phyloP scores from a whole-genome alignment of 441 rosid genomes.

The Erodium moschatum region DNA sequence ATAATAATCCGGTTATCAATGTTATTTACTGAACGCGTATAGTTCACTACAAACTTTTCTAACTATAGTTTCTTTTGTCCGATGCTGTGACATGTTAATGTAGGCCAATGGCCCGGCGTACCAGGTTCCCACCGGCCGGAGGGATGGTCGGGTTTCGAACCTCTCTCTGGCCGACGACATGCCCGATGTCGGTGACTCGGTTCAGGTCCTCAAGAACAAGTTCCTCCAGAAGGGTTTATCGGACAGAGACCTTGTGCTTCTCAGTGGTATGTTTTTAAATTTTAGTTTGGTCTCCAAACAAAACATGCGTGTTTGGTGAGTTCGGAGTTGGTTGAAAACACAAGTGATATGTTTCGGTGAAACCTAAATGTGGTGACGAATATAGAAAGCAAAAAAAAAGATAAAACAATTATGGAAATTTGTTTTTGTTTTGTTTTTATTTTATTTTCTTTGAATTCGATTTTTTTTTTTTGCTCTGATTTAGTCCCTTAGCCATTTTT shows the following conservation, averaged over 20 bases:
- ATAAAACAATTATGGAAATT: no score
- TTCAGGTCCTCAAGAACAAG: conserved; percentile 21
- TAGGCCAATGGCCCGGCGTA: conserved; percentile 23
- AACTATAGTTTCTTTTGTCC: no score
- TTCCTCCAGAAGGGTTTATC: conserved; percentile 18
- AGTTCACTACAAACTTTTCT: no score
- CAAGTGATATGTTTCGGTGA: background rate
- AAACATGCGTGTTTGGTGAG: conserved; percentile 20
- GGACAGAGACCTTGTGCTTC: conserved; percentile 22
- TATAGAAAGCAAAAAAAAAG: no score
- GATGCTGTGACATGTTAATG: background rate
- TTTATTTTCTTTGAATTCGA: no score
- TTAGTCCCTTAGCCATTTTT: no score
- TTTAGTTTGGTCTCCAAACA: no score
- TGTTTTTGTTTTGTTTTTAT: no score
- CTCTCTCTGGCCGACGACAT: conserved; percentile 20
- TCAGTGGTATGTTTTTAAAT: conserved; percentile 17
- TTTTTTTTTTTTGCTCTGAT: no score
- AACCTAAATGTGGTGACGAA: background rate
- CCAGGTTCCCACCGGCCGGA: conserved; percentile 26
- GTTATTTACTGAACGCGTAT: no score
- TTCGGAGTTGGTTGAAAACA: conserved; percentile 4
- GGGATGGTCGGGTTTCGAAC: conserved; percentile 29
- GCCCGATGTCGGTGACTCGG: conserved; percentile 23
- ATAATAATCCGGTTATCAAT: no score